phyloP scores from a whole-genome alignment of 345 rosid genomes.

The Psidium friedrichsthalianum region DNA sequence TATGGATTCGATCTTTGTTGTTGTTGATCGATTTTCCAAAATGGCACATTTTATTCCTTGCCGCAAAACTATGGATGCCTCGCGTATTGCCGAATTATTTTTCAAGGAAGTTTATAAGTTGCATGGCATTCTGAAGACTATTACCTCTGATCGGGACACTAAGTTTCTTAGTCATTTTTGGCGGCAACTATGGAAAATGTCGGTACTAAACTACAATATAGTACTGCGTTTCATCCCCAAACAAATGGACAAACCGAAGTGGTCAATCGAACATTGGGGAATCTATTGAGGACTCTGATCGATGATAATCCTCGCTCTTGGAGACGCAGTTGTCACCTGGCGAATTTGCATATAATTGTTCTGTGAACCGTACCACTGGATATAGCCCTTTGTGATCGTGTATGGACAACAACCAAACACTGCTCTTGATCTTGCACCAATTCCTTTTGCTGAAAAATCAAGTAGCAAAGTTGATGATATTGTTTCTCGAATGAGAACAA shows the following conservation, averaged over 20 bases:
- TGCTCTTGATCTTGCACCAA: not conserved
- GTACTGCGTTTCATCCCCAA: not conserved
- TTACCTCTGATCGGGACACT: not conserved
- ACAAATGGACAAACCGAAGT: too few species aligned
- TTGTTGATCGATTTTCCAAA: not conserved
- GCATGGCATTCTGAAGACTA: not conserved
- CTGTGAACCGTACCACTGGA: not conserved
- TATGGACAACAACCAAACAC: not conserved
- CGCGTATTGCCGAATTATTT: not conserved
- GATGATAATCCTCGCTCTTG: not conserved
- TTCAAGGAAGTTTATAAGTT: not conserved
- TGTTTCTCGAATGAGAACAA: too few species aligned
- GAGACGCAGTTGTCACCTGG: not conserved
- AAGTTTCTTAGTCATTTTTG: conserved; percentile 1
- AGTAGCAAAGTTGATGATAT: not conserved
- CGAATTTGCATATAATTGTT: not conserved
- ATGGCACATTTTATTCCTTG: not conserved
- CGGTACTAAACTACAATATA: not conserved
- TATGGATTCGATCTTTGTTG: not conserved
- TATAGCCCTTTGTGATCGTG: not conserved
- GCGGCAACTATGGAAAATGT: not conserved
- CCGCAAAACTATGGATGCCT: not conserved
- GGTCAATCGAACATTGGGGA: not conserved
- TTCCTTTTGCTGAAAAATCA: not conserved
- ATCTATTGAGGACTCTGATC: not conserved